phyloP scores from a whole-genome alignment of 768 basidiomycete species.

The Phaeotremella fagi region DNA sequence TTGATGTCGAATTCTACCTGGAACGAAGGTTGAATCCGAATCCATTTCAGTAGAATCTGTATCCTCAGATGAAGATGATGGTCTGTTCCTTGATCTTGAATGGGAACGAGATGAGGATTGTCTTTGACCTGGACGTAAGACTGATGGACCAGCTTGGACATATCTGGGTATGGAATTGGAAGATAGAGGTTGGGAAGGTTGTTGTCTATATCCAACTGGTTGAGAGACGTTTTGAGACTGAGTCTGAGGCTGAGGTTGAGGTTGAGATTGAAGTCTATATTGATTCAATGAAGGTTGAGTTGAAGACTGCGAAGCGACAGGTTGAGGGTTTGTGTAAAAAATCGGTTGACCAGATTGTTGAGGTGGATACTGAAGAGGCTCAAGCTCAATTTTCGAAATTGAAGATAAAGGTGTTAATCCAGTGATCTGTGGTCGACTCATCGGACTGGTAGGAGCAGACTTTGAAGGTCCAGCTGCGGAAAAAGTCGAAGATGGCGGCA shows the following conservation, averaged over 20 bases:
- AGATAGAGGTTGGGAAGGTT: background rate
- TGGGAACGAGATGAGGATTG: conserved; percentile 3
- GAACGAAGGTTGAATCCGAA: conserved; percentile 28
- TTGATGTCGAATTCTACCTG: conserved; percentile 3
- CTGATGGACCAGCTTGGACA: background rate
- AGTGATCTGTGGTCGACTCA: background rate
- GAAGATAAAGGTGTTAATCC: conserved; percentile 7
- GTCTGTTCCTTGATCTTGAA: background rate
- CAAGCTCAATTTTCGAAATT: conserved; percentile 9
- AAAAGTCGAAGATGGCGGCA: background rate
- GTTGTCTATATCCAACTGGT: background rate
- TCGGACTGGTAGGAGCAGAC: conserved; percentile 10
- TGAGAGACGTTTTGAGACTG: background rate
- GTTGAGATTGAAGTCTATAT: too few species aligned
- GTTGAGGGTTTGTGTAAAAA: background rate
- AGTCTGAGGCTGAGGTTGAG: too few species aligned
- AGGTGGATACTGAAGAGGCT: background rate
- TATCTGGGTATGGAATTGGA: background rate
- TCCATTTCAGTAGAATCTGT: conserved; percentile 26
- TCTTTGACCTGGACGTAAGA: background rate
- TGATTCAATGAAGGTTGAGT: background rate
- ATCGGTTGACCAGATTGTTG: background rate
- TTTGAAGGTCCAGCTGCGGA: background rate
- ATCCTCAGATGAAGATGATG: conserved; percentile 6
- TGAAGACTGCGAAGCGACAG: background rate